These are phyloP conservation scores for Triangularia setosa DNA, from an alignment of 2,329 filamentous ascomycete genomes.

Conservation along the genomic window DNA sequence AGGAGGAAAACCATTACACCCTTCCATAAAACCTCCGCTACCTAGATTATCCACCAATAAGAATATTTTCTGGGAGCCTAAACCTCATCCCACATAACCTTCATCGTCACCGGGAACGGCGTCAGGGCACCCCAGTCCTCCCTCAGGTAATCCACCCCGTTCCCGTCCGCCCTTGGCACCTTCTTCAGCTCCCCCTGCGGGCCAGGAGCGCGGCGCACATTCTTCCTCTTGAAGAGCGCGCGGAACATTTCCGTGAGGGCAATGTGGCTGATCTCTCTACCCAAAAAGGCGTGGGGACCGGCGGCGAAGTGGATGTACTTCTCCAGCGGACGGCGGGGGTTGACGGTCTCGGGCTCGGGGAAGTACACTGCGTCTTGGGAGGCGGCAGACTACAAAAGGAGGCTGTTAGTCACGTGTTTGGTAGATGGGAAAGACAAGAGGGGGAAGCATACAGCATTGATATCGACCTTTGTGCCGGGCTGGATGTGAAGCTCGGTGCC, in stretches of 20 bases:
- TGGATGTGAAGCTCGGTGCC: conserved; percentile 48
- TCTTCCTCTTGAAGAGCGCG: conserved; percentile 57
- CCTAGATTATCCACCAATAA: no score
- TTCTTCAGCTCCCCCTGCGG: conserved; percentile 65
- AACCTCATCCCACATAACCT: conserved; percentile 46
- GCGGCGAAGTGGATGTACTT: conserved; percentile 62
- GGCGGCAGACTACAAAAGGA: conserved; percentile 37
- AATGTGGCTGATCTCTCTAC: conserved; percentile 55
- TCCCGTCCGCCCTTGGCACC: conserved; percentile 36
- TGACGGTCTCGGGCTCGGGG: conserved; percentile 57
- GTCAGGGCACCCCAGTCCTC: conserved; percentile 57
- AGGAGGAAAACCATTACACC: no score
- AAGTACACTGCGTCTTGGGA: conserved; percentile 56
- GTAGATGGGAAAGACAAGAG: not conserved
- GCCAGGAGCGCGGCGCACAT: conserved; percentile 58
- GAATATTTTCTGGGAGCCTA: no score
- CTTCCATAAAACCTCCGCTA: no score
- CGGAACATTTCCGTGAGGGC: conserved; percentile 67
- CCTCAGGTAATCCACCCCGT: conserved; percentile 49
- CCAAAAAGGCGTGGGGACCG: conserved; percentile 61
- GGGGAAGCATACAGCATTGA: conserved; percentile 52
- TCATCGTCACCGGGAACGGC: conserved; percentile 51
- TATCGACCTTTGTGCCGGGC: conserved; percentile 57
- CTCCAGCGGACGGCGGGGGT: conserved; percentile 59
- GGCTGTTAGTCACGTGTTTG: not conserved